phyloP scores from a whole-genome alignment of 257 asterid genomes.

The Ophiorrhiza pumila region DNA sequence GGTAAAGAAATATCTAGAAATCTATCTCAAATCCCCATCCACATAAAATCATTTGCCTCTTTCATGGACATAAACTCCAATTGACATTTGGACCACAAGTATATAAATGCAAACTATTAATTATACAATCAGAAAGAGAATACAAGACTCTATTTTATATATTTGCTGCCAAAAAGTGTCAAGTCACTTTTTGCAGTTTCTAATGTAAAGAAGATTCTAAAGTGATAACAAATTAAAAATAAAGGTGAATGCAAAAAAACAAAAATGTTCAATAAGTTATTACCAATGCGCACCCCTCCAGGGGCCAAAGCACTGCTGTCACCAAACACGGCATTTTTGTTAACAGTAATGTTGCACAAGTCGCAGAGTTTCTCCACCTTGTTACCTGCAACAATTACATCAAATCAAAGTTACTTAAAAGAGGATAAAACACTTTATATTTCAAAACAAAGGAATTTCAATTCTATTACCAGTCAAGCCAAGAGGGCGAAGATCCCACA shows the following conservation, averaged over 20 bases:
- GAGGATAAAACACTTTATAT: not conserved
- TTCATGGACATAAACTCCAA: not conserved
- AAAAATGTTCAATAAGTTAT: constrained; percentile 11
- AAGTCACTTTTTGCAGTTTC: not conserved
- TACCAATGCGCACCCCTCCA: constrained; percentile 99
- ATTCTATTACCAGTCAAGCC: constrained; percentile 78
- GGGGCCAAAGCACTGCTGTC: constrained; percentile 99
- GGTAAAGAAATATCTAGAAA: not conserved
- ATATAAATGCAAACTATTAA: not conserved
- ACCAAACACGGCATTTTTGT: constrained; percentile 97
- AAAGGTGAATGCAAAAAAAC: not conserved
- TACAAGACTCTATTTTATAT: not conserved
- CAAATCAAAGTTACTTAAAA: not conserved
- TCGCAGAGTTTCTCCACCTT: constrained; percentile 97
- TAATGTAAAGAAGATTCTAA: not conserved
- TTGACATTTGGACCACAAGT: not conserved
- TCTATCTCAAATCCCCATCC: not conserved
- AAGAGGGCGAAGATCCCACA: constrained; percentile 98
- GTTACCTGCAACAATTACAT: constrained; percentile 52
- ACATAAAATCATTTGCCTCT: not conserved
- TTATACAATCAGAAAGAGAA: not conserved
- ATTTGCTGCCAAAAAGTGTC: not conserved
- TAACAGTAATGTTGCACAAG: constrained; percentile 85
- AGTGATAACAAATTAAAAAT: not conserved
- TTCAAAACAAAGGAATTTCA: not conserved